phyloP scores from a whole-genome alignment of 1,284 basidiomycete genomes.

The Moesziomyces antarcticus region DNA sequence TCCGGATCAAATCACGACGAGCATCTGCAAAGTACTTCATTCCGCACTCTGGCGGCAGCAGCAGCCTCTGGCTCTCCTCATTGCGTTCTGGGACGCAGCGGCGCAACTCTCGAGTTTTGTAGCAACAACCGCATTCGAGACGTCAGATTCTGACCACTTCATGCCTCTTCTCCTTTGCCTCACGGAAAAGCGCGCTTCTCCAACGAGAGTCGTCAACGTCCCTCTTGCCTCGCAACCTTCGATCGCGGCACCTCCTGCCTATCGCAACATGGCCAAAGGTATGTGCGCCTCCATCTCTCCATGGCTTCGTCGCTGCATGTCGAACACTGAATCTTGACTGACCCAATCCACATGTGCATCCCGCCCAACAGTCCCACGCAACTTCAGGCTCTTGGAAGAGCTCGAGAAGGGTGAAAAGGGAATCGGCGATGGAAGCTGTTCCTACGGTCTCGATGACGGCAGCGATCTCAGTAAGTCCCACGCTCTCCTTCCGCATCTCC shows the following conservation, averaged over 20 bases:
- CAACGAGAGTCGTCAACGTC: background rate
- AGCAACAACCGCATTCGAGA: too few species aligned
- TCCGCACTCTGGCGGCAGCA: too few species aligned
- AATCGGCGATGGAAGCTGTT: constrained; percentile 96
- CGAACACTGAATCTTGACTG: background rate
- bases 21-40: too few species aligned
- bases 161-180: background rate
- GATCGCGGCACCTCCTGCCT: background rate
- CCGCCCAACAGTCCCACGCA: constrained; percentile 81
- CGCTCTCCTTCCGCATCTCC: background rate
- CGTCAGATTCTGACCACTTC: too few species aligned
- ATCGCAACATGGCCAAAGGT: constrained; percentile 36
- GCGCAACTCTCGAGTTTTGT: too few species aligned
- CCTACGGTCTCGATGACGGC: constrained; percentile 76
- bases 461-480: constrained; percentile 62
- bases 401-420: constrained; percentile 99
- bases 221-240: background rate
- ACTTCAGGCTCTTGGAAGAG: constrained; percentile 89
- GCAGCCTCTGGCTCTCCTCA: too few species aligned
- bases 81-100: too few species aligned
- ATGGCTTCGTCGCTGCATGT: background rate
- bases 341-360: background rate
- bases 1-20: too few species aligned
- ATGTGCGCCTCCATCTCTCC: background rate
- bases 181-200: background rate